These are phyloP conservation scores for Saprolegnia diclina DNA, from an alignment of 352 stramenopile genomes.

Conservation along the genomic window DNA sequence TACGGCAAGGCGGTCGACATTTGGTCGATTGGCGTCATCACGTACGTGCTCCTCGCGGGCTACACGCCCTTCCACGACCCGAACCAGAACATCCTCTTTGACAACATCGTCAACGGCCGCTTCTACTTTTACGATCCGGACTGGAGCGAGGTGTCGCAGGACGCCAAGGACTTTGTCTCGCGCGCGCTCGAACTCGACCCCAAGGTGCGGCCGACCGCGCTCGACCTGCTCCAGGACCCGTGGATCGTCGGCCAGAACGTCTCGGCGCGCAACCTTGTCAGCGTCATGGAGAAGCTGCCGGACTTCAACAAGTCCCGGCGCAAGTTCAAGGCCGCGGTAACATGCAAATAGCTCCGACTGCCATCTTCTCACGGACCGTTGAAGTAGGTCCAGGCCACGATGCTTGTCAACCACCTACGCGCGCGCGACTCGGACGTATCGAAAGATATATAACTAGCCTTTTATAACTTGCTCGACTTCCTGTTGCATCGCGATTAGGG, in stretches of 20 bases:
- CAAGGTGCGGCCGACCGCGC: slow-evolving; percentile 51
- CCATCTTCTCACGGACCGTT: too few relatives aligned
- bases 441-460: neutral
- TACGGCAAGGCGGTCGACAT: slow-evolving; percentile 81
- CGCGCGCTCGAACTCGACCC: slow-evolving; percentile 79
- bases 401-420: slow-evolving; percentile 15
- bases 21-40: slow-evolving; percentile 85
- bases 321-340: slow-evolving; percentile 67
- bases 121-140: slow-evolving; percentile 85
- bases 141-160: slow-evolving; percentile 85
- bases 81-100: slow-evolving; percentile 90
- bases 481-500: too few relatives aligned
- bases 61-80: slow-evolving; percentile 91
- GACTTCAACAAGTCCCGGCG: slow-evolving; percentile 68
- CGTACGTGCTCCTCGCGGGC: slow-evolving; percentile 84
- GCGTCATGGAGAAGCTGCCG: slow-evolving; percentile 66
- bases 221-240: slow-evolving; percentile 56
- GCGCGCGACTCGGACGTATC: neutral
- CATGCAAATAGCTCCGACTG: too few relatives aligned
- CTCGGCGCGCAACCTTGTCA: slow-evolving; percentile 64
- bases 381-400: slow-evolving; percentile 13
- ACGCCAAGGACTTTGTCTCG: slow-evolving; percentile 87
- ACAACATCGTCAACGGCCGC: slow-evolving; percentile 79
- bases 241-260: slow-evolving; percentile 70
- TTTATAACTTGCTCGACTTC: neutral